Evolutionary conservation across 225 moss, liverwort and hornwort species (phyloP).

Genomic region (Physcomitrium patens): DNA sequence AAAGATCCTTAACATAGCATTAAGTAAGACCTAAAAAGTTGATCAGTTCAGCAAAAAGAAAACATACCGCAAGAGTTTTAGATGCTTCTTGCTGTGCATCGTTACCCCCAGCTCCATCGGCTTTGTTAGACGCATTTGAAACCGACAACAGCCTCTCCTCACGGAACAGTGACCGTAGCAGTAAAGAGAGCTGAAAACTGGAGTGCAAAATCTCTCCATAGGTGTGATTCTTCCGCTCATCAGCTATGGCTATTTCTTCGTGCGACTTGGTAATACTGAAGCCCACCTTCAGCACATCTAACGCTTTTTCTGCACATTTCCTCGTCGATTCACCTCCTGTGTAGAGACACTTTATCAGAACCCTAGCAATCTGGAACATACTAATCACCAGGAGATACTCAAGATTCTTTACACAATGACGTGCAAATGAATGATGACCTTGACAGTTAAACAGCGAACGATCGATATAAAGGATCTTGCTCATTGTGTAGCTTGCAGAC

Average conservation of each 20-base stretch:
- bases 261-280: conserved; percentile 28
- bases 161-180: conserved; percentile 43
- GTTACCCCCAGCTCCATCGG: conserved; percentile 9
- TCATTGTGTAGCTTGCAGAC: background rate
- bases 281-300: conserved; percentile 53
- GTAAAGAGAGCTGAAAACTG: conserved; percentile 50
- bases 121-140: conserved; percentile 36
- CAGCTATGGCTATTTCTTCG: conserved; percentile 38
- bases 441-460: too few species aligned
- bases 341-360: conserved; percentile 12
- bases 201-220: conserved; percentile 50
- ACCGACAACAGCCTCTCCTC: conserved; percentile 44
- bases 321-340: conserved; percentile 36
- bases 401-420: too few species aligned
- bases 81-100: conserved; percentile 38
- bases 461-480: too few species aligned
- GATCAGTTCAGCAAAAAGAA: conserved; percentile 2
- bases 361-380: background rate
- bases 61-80: conserved; percentile 49
- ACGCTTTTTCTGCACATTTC: conserved; percentile 8
- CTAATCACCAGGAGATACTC: background rate
- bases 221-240: conserved; percentile 48
- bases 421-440: too few species aligned
- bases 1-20: background rate
- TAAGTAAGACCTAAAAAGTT: background rate